Evolutionary conservation across 139 green algal genomes (phyloP).

Genomic region (Asterochloris erici): DNA sequence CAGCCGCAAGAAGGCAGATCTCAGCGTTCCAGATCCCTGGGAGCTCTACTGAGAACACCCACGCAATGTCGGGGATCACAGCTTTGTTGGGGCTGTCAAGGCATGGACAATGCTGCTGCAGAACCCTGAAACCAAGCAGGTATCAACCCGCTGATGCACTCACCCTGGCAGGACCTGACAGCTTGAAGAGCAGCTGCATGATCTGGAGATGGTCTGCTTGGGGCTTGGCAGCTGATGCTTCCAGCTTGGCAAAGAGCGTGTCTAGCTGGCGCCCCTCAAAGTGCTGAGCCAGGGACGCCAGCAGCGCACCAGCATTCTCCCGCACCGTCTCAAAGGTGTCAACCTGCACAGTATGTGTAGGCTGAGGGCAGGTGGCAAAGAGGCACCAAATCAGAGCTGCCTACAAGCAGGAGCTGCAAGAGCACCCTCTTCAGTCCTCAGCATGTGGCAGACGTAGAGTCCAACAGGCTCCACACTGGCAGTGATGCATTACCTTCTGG

Average conservation of each 20-base stretch:
- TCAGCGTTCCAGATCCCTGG: too few species aligned
- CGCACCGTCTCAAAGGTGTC: conserved; percentile 85
- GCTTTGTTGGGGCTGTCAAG: too few species aligned
- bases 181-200: conserved; percentile 13
- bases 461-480: neutral
- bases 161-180: neutral
- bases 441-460: neutral
- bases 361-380: neutral
- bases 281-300: conserved; percentile 61
- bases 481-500: conserved; percentile 43
- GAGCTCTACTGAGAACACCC: too few species aligned
- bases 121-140: too few species aligned
- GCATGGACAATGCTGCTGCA: too few species aligned
- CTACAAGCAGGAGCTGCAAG: too few species aligned
- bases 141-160: too few species aligned
- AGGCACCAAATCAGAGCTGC: too few species aligned
- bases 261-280: conserved; percentile 30
- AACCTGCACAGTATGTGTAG: conserved; percentile 39
- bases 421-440: neutral
- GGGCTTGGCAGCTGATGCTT: conserved; percentile 13
- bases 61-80: too few species aligned
- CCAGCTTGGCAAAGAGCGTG: conserved; percentile 48
- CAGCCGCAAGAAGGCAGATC: too few species aligned
- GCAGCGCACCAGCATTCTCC: conserved; percentile 71
- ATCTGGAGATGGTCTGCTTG: conserved; percentile 28